phyloP scores from a whole-genome alignment of 1,284 basidiomycete genomes.

The Sporisorium iseilematis-ciliati region DNA sequence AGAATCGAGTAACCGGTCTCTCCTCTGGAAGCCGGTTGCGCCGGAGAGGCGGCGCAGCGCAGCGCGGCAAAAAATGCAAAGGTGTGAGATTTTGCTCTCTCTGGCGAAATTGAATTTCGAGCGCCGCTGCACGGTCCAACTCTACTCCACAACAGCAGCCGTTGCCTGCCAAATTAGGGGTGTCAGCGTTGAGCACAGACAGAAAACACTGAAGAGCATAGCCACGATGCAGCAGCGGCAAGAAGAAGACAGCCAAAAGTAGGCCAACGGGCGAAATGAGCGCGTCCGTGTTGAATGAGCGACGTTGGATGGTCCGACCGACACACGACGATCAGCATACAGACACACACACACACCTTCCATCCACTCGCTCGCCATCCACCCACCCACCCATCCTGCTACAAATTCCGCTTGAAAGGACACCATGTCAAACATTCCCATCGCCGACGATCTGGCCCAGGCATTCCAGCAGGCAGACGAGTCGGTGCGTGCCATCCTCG shows the following conservation, averaged over 20 bases:
- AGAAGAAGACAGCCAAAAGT: neutral
- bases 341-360: neutral
- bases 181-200: no score
- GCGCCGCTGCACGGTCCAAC: constrained; percentile 10
- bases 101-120: neutral
- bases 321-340: neutral
- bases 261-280: neutral
- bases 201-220: constrained; percentile 5
- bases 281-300: neutral
- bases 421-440: constrained; percentile 50
- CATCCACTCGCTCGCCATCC: neutral
- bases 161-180: no score
- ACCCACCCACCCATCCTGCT: neutral
- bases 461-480: constrained; percentile 36
- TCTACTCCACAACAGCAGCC: constrained; percentile 6
- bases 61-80: no score
- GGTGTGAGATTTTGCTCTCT: no score
- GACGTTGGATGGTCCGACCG: neutral
- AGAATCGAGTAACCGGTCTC: no score
- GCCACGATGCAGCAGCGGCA: neutral
- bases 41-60: no score
- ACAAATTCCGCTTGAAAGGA: neutral
- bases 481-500: constrained; percentile 54
- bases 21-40: no score
- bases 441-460: constrained; percentile 41